Conservation (phyloP, 257 asterid genomes). For the Jasminum sambac region DNA sequence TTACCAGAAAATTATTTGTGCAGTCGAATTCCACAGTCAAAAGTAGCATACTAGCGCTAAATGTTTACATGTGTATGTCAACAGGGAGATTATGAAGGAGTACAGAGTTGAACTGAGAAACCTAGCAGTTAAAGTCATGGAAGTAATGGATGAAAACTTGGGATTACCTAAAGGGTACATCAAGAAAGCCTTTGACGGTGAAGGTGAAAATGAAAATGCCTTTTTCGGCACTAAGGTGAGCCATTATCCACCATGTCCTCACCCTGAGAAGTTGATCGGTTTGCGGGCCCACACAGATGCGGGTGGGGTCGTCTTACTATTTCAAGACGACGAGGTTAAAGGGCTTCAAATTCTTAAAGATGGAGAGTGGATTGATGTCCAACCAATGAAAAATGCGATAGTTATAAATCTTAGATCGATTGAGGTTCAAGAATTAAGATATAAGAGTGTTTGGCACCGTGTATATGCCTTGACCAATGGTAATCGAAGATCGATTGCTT, state of each 20-base stretch:
- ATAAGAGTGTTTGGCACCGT: slow-evolving; percentile 86
- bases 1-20: no score
- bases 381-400: slow-evolving; percentile 52
- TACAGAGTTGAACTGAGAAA: slow-evolving; percentile 50
- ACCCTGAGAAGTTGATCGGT: slow-evolving; percentile 55
- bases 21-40: no score
- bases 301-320: slow-evolving; percentile 63
- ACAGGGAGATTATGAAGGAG: slow-evolving; percentile 67
- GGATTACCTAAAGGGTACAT: slow-evolving; percentile 55
- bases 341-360: slow-evolving; percentile 68
- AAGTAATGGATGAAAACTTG: slow-evolving; percentile 53
- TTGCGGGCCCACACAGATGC: slow-evolving; percentile 78
- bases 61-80: not conserved
- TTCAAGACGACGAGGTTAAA: slow-evolving; percentile 62
- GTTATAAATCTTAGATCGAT: slow-evolving; percentile 67
- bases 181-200: slow-evolving; percentile 50
- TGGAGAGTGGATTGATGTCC: slow-evolving; percentile 62
- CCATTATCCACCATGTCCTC: slow-evolving; percentile 68
- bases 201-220: slow-evolving; percentile 30
- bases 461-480: slow-evolving; percentile 60
- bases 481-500: slow-evolving; percentile 80
- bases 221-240: slow-evolving; percentile 73
- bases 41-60: no score
- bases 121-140: slow-evolving; percentile 52
- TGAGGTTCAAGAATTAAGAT: slow-evolving; percentile 73